A percentile compares a stretch with the other conserved stretches of the same genome.
phyloP scores from a whole-genome alignment of 768 basidiomycete genomes.

The Stropharia rugosoannulata region DNA sequence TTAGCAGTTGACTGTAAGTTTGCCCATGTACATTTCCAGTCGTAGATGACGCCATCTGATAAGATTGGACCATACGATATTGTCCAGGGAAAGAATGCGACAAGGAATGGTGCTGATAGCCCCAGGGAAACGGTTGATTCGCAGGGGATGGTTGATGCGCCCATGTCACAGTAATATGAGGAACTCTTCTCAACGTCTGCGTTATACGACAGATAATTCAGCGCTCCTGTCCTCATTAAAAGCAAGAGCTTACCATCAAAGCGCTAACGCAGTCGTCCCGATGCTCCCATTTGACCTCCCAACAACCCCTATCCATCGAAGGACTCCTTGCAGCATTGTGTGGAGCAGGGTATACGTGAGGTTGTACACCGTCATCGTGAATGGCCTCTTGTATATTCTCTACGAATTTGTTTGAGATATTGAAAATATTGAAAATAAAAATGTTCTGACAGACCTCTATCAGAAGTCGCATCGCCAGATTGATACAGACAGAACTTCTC shows the following conservation, averaged over 20 bases:
- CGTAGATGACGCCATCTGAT: background rate
- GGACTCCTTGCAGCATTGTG: constrained; percentile 57
- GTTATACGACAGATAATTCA: background rate
- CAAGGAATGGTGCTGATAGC: constrained; percentile 9
- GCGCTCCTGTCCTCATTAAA: background rate
- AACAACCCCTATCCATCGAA: constrained; percentile 59
- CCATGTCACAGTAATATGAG: constrained; percentile 78
- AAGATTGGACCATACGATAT: background rate
- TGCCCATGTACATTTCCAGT: background rate
- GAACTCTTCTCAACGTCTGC: constrained; percentile 68
- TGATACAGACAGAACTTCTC: constrained; percentile 50
- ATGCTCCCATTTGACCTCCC: constrained; percentile 80
- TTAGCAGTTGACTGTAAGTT: no score
- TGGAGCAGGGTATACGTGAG: constrained; percentile 38
- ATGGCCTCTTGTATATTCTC: background rate
- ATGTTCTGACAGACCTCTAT: background rate
- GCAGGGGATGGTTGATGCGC: constrained; percentile 56
- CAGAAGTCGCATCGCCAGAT: background rate
- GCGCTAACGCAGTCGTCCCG: constrained; percentile 76
- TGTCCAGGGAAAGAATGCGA: constrained; percentile 31
- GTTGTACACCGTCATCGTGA: background rate
- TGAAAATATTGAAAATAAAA: background rate
- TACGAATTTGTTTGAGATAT: background rate
- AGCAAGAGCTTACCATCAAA: constrained; percentile 49
- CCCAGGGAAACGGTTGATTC: constrained; percentile 1